Evolutionary conservation across 2,329 filamentous ascomycete genomes (phyloP), one percentile per base, ranked within the genome.

Genomic region (Rhynchosporium graminicola): DNA sequence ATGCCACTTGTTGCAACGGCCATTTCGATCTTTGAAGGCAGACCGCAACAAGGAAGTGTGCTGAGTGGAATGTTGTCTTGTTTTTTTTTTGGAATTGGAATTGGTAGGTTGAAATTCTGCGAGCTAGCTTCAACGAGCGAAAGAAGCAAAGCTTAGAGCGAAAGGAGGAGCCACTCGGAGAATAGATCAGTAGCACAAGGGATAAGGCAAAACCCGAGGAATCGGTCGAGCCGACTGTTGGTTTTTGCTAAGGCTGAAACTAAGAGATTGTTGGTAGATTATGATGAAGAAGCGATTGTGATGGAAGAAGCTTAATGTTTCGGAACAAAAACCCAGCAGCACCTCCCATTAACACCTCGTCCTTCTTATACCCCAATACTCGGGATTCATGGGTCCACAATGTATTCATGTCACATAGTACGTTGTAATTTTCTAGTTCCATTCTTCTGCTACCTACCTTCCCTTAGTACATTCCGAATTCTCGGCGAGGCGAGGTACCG

Each of bases 401-500:
- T 54, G 29, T 36, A 36, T 10, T 36, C 33, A 36, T 6, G 20
- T 20, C 20, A 20, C 20, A 20, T 20, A 20, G 20, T 20, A 20
- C 20, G 20, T 20, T 20, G 20, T 20, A 20, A 28, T 13, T 36
- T 54, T 54, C 51, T 54, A 28, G 51, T 40, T 54, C 13, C 51
- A 10, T 42, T 54, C 36, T 42, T 36, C 48, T 38, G 51, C 36
- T 42, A 54, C 36, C 51, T 54, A 28, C 51, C 51, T 29, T 13
- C 9, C 33, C 6, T 36, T 6, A 10, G 46, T 4, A 40, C 50
- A 3, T 51, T 20, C 33, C 31, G 47, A 33, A 50, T 52, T 46
- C 43, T 46, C 43, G n/a, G 51, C 51, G 36, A 54, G 36, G 51
- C 51, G 51, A 54, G 33, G 20, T 54, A 42, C 51, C 51, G 43